These are phyloP conservation scores for Penicillium sp. DNA, from an alignment of 2,329 filamentous ascomycete genomes.

Conservation along the genomic window DNA sequence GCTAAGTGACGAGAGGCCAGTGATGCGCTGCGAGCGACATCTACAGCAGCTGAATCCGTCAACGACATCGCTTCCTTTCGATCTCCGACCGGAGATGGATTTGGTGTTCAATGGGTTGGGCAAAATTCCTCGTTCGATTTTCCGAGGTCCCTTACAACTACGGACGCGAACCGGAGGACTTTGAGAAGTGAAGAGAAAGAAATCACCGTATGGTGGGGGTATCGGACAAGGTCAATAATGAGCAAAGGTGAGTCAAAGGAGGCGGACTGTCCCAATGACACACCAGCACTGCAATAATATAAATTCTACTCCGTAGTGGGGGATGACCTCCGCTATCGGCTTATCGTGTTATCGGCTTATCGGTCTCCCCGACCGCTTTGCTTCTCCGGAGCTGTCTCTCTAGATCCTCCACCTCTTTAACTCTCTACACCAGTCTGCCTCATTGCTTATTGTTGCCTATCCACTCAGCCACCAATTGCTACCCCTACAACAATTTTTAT, in stretches of 20 bases:
- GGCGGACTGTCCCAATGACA: neutral
- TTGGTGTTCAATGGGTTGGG: too few relatives aligned
- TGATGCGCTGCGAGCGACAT: slow-evolving; percentile 78
- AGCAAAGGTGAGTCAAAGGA: neutral
- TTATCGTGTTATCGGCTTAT: slow-evolving; percentile 3
- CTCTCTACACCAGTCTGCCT: neutral
- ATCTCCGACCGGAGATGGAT: neutral
- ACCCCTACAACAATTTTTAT: neutral
- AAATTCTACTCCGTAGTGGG: too few relatives aligned
- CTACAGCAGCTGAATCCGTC: slow-evolving; percentile 77
- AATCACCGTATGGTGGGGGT: neutral
- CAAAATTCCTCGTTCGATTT: too few relatives aligned
- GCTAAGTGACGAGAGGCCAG: slow-evolving; percentile 80
- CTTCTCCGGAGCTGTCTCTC: neutral
- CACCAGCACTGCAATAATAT: too few relatives aligned
- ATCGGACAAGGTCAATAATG: neutral
- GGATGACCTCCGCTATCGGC: slow-evolving; percentile 2
- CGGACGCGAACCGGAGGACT: neutral
- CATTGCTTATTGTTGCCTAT: neutral
- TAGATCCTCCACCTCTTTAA: neutral
- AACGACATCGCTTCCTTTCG: slow-evolving; percentile 69
- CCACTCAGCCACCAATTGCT: neutral
- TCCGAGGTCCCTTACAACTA: too few relatives aligned
- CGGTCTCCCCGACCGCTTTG: neutral
- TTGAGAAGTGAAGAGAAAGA: neutral